phyloP scores from a whole-genome alignment of 2,329 filamentous ascomycete genomes.

The Cyclaneusma minus region DNA sequence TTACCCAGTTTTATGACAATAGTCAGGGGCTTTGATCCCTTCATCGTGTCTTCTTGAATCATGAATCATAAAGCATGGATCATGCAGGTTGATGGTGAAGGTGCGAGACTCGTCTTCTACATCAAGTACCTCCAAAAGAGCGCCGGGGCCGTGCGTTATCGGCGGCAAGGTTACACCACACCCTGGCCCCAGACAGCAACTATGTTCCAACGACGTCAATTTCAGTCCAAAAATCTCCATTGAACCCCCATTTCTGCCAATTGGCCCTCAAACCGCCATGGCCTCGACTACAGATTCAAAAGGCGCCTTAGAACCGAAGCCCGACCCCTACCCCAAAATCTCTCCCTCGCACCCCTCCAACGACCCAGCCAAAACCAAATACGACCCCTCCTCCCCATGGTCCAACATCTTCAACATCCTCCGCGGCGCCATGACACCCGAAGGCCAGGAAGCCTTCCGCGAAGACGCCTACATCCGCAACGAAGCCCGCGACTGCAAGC shows the following conservation, averaged over 20 bases:
- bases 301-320: too few species aligned
- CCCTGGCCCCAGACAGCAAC: too few species aligned
- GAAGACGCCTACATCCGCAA: conserved; percentile 58
- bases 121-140: conserved; percentile 1
- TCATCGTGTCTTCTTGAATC: conserved; percentile 26
- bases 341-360: conserved; percentile 21
- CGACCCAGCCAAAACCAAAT: conserved; percentile 44
- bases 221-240: too few species aligned
- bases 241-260: neutral
- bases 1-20: conserved; percentile 55
- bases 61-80: neutral
- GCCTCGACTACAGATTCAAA: neutral
- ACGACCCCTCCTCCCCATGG: conserved; percentile 50
- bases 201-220: too few species aligned
- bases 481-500: conserved; percentile 63
- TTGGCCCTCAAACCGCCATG: neutral
- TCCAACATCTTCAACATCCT: conserved; percentile 77
- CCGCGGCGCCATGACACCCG: conserved; percentile 52
- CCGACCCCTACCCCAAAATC: neutral
- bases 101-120: conserved; percentile 2
- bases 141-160: neutral
- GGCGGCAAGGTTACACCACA: conserved; percentile 2
- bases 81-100: neutral
- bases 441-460: conserved; percentile 63
- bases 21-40: conserved; percentile 37